These are phyloP conservation scores for Verticillium dahliae DNA, from an alignment of 2,329 filamentous ascomycete genomes.

Conservation along the genomic window DNA sequence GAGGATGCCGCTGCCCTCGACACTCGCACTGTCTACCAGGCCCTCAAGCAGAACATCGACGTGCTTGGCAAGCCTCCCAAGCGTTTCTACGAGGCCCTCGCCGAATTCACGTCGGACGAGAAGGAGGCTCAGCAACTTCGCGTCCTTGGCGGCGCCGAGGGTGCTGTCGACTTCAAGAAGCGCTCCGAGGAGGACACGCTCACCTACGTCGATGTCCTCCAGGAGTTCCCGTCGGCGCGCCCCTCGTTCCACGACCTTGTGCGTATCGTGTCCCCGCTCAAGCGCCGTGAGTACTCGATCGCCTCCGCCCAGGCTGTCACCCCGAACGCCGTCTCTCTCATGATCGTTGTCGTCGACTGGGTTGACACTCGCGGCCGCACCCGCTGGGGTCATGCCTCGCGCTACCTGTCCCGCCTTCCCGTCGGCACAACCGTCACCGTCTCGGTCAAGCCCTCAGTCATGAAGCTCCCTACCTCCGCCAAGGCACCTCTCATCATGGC, in stretches of 20 bases:
- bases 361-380: constrained; percentile 80
- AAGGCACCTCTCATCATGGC: constrained; percentile 98
- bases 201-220: constrained; percentile 84
- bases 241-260: constrained; percentile 84
- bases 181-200: constrained; percentile 85
- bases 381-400: constrained; percentile 88
- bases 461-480: constrained; percentile 89
- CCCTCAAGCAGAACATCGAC: constrained; percentile 85
- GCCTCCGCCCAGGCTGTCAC: constrained; percentile 94
- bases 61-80: constrained; percentile 96
- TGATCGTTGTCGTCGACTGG: constrained; percentile 98
- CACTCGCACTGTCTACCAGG: constrained; percentile 88
- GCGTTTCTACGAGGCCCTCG: constrained; percentile 91
- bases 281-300: constrained; percentile 98
- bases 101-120: constrained; percentile 78
- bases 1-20: constrained; percentile 71
- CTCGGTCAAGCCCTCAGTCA: constrained; percentile 95
- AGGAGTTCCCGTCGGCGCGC: constrained; percentile 84
- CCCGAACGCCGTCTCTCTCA: constrained; percentile 80
- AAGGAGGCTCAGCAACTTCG: constrained; percentile 75
- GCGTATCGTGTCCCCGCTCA: constrained; percentile 82
- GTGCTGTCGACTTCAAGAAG: constrained; percentile 85
- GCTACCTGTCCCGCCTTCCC: constrained; percentile 73
- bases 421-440: constrained; percentile 78
- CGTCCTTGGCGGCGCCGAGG: constrained; percentile 69